Base-by-base conservation (phyloP, 2,329 filamentous ascomycete species). In the Emergomyces orientalis region DNA sequence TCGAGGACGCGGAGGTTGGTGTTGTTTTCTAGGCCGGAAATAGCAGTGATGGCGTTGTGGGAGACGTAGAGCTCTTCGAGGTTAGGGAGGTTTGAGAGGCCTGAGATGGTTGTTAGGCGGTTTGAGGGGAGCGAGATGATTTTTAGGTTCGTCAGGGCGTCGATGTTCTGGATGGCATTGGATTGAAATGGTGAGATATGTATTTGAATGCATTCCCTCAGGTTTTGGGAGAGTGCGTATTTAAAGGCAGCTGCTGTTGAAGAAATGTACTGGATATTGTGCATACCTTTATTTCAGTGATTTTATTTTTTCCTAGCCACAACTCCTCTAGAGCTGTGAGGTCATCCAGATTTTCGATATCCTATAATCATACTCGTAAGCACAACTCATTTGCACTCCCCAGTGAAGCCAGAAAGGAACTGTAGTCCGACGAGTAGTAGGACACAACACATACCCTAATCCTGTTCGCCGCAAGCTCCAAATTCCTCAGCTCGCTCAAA, bases 251-350 rank as follows among this genome's bases (percentile, higher is more conserved):
- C 13, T 32, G 32, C n/a, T n/a, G n/a, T 45, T 60, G 22, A 51
- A 41, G 54, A 13, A 39, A 14, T 39, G n/a, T 3, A n/a, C 19
- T 3, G 19, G 43, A 55, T 45, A 37, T 55, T 47, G 55, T n/a
- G 43, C 22, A 30, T 65, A 81, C 88, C 66, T 84, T 86, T 66
- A 97, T 85, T 71, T 91, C 85, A 0, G 88, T 89, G 69, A 99
- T 96, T 74, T 96, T 97, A 79, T 97, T 97, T 82, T 96, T 97
- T 63, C 90, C 94, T 22, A 97, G 79, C 92, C 92, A 97, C 19
- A 97, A 81, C 74, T 96, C 86, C 73, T 95, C 88, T n/a, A 99
- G 78, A 8, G 83, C 82, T n/a, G 81, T 83, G 55, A 97, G 79
- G 1, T 84, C 83, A 49, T 94, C 89, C 39, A 99, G 81, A 65